Evolutionary conservation across 2,329 filamentous ascomycete species (phyloP).

Genomic region (Phoma sp.): DNA sequence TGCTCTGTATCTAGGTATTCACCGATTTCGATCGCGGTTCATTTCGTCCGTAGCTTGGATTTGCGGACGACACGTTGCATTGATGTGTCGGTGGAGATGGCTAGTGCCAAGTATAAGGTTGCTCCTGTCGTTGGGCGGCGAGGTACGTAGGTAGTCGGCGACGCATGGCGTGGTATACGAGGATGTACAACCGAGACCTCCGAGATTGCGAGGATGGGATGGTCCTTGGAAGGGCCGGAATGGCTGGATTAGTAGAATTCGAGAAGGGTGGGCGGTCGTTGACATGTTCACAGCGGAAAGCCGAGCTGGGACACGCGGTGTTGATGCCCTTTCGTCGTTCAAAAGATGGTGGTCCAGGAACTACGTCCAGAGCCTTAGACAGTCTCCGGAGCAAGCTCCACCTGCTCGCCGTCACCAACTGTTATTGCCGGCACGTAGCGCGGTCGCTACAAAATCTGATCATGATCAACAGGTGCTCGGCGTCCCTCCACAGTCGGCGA

Average conservation of each 20-base stretch:
- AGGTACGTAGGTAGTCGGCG: constrained; percentile 6
- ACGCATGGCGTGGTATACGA: background rate
- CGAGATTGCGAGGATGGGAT: background rate
- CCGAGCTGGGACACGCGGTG: background rate
- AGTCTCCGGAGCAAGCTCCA: constrained; percentile 13
- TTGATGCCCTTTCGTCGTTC: background rate
- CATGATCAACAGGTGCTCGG: background rate
- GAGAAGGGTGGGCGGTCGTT: no score
- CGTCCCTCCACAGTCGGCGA: constrained; percentile 8
- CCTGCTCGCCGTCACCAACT: constrained; percentile 1
- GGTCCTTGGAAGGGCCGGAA: background rate
- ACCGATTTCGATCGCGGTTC: no score
- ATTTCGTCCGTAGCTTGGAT: no score
- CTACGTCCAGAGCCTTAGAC: constrained; percentile 2
- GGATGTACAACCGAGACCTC: background rate
- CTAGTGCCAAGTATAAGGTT: no score
- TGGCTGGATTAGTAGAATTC: no score
- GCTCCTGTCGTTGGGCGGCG: background rate
- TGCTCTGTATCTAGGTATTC: background rate
- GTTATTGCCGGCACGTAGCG: constrained; percentile 2
- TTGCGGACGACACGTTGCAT: no score
- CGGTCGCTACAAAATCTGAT: background rate
- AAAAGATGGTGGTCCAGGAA: background rate
- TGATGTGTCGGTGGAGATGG: no score
- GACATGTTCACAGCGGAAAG: no score